Evolutionary conservation across 768 basidiomycete genomes (phyloP), one percentile per base, ranked within the genome.

Genomic region (Panellus pusillus): DNA sequence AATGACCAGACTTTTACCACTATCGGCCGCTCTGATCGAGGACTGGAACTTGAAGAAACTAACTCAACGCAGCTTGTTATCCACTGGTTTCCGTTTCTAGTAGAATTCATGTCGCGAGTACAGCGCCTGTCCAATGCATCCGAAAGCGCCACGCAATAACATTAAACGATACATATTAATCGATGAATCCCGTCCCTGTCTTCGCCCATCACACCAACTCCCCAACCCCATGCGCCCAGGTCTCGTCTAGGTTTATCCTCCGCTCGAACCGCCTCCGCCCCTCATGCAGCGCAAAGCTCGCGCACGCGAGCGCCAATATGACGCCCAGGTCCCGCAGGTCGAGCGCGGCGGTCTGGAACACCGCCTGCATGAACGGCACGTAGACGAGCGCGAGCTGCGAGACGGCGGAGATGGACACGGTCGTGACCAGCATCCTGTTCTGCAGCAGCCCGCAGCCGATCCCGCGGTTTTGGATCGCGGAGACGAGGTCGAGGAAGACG

Each of bases 401-500:
- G 57, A 94, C 35, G 65, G 91, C 87, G 19, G 95, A 97, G 50
- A 89, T 77, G 4, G 86, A 89, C 43, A 97, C 91, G 0, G 96
- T 98, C 58, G 84, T 76, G 57, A 96, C 71, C 53, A 98, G 78
- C 91, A 98, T 95, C 64, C 80, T 81, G 76, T 98, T 98, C 65
- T 87, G 86, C 52, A 83, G 73, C 28, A 98, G 66, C 6, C 84
- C 86, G 62, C 93, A 96, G 39, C 87, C 85, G 14, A 98, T 81
- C 11, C 93, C 93, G 49, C 96, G 91, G 69, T 91, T 96, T 68
- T 98, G 95, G 29, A 97, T 70, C 1, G 96, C 96, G 36, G 94
- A 98, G 9, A 93, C 89, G 40, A 98, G 83, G 70, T 98, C 96
- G 57, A 98, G 87, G 77, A 98, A 91, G 53, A 98, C 96, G 72